phyloP scores from a whole-genome alignment of 1,284 basidiomycete species.

The Gymnopus androsaceus region DNA sequence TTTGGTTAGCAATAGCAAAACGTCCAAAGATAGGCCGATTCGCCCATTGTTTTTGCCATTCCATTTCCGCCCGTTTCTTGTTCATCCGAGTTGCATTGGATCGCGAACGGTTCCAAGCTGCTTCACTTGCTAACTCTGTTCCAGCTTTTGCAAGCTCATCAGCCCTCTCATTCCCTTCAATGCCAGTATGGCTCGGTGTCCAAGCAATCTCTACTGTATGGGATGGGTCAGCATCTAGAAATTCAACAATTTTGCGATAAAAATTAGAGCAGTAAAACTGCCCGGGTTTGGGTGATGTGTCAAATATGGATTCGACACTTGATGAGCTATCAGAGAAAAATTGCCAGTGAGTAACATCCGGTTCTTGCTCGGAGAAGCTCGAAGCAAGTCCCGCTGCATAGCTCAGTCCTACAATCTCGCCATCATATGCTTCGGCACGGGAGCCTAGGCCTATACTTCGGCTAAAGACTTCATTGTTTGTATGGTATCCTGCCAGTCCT shows the following conservation, averaged over 20 bases:
- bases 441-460: slow-evolving; percentile 25
- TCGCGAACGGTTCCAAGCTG: neutral
- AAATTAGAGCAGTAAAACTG: slow-evolving; percentile 21
- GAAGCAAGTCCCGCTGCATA: neutral
- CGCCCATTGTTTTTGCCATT: slow-evolving; percentile 26
- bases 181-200: slow-evolving; percentile 30
- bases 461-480: slow-evolving; percentile 16
- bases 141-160: slow-evolving; percentile 31
- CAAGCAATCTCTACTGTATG: slow-evolving; percentile 25
- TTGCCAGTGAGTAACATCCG: slow-evolving; percentile 13
- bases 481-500: slow-evolving; percentile 25
- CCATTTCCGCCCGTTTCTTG: slow-evolving; percentile 15
- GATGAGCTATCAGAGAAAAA: slow-evolving; percentile 26
- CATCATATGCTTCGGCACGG: slow-evolving; percentile 31
- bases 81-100: slow-evolving; percentile 18
- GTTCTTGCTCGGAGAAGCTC: neutral
- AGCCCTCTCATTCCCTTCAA: slow-evolving; percentile 31
- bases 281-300: slow-evolving; percentile 20
- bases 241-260: slow-evolving; percentile 14
- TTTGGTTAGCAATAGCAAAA: slow-evolving; percentile 27
- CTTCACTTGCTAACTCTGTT: neutral
- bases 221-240: slow-evolving; percentile 21
- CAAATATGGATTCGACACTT: slow-evolving; percentile 18
- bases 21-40: slow-evolving; percentile 16
- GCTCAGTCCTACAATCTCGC: slow-evolving; percentile 24